phyloP scores from a whole-genome alignment of 345 rosid genomes.

The Dipteronia dyeriana region DNA sequence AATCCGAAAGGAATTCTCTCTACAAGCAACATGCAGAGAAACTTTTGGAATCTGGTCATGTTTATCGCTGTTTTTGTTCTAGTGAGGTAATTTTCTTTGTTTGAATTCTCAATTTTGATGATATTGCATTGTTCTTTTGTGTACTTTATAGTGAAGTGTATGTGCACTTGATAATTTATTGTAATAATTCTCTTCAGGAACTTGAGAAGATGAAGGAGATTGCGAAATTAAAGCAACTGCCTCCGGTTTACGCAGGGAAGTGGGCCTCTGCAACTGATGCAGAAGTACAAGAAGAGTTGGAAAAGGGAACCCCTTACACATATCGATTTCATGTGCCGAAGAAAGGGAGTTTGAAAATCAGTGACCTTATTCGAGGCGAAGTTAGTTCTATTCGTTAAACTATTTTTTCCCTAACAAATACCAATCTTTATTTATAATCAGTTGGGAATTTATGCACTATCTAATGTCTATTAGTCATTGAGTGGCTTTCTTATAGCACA shows the following conservation, averaged over 20 bases:
- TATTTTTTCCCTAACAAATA: constrained; percentile 1
- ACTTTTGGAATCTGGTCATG: constrained; percentile 85
- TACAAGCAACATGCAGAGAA: constrained; percentile 75
- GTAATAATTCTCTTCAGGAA: constrained; percentile 47
- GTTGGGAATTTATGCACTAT: neutral
- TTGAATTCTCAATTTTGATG: neutral
- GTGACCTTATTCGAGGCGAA: constrained; percentile 89
- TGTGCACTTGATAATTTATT: constrained; percentile 10
- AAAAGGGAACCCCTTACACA: constrained; percentile 76
- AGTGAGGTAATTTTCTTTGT: constrained; percentile 54
- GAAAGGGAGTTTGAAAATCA: constrained; percentile 73
- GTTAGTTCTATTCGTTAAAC: constrained; percentile 39
- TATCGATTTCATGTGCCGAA: constrained; percentile 84
- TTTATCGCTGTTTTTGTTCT: constrained; percentile 88
- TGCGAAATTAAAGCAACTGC: constrained; percentile 68
- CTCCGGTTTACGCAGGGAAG: constrained; percentile 83
- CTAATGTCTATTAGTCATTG: no score
- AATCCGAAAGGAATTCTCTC: constrained; percentile 85
- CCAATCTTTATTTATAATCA: neutral
- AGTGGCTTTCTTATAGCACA: neutral
- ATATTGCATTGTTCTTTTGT: neutral
- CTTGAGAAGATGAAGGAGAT: constrained; percentile 92
- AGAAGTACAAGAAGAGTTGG: constrained; percentile 73
- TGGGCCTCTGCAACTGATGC: constrained; percentile 79
- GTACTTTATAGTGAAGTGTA: neutral